Conservation (phyloP, 2,329 filamentous ascomycete species). For the Cercospora nicotianae region DNA sequence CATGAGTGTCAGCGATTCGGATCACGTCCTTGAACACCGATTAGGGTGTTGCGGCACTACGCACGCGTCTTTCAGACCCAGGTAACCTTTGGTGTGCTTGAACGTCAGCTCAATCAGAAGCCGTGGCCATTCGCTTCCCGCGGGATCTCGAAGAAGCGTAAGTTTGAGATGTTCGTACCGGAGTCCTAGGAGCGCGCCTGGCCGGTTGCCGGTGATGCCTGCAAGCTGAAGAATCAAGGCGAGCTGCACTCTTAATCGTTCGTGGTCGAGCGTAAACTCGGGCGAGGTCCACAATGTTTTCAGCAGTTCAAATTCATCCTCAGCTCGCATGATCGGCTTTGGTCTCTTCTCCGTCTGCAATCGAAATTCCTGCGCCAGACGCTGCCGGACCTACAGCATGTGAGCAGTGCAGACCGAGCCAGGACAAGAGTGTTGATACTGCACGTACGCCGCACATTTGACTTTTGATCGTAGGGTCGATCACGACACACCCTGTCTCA, state of each 20-base stretch:
- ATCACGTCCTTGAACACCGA: not conserved
- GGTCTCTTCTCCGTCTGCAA: constrained; percentile 22
- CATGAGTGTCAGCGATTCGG: not conserved
- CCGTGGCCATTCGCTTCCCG: constrained; percentile 18
- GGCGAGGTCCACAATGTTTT: constrained; percentile 23
- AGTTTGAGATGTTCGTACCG: constrained; percentile 21
- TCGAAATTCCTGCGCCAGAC: constrained; percentile 18
- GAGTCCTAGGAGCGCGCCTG: constrained; percentile 19
- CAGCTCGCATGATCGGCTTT: constrained; percentile 18
- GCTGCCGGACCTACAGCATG: constrained; percentile 1
- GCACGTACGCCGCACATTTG: constrained; percentile 1
- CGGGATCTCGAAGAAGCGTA: constrained; percentile 22
- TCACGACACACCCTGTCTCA: not conserved
- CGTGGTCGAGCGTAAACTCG: constrained; percentile 21
- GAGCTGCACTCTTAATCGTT: constrained; percentile 21
- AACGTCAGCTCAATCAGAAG: constrained; percentile 24
- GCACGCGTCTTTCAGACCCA: constrained; percentile 26
- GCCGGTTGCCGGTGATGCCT: constrained; percentile 22
- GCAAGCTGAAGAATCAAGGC: constrained; percentile 20
- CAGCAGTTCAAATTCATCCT: constrained; percentile 27
- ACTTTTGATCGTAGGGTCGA: constrained; percentile 5
- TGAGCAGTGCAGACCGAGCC: not conserved
- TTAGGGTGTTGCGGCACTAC: not conserved
- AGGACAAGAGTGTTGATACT: not conserved
- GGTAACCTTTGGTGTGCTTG: constrained; percentile 26